Percentiles rank a stretch among this genome's conserved stretches.
Evolutionary conservation across 768 basidiomycete genomes (phyloP).

Genomic region (Rhizopogon vinicolor): DNA sequence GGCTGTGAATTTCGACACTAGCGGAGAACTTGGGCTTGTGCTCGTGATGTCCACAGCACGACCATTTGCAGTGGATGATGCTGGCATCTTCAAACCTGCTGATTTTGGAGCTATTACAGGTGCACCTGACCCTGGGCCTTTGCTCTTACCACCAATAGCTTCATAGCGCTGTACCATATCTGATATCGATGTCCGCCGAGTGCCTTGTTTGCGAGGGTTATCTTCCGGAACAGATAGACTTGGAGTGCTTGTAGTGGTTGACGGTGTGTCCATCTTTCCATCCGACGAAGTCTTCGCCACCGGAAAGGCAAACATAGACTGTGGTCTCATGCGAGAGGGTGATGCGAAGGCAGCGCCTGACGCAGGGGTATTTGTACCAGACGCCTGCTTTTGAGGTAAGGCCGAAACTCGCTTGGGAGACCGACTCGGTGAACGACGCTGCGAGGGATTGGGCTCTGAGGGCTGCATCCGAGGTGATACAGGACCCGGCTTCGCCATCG

Average conservation of each 20-base stretch:
- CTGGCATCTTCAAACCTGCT: constrained; percentile 15
- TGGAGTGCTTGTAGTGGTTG: constrained; percentile 27
- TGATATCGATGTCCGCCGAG: constrained; percentile 73
- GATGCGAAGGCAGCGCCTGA: constrained; percentile 22
- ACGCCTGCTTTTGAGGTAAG: constrained; percentile 27
- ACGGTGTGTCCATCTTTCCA: constrained; percentile 30
- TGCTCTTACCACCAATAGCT: constrained; percentile 45
- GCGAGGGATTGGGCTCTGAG: constrained; percentile 6
- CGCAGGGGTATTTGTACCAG: constrained; percentile 17
- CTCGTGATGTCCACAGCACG: constrained; percentile 14
- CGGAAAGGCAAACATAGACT: constrained; percentile 78
- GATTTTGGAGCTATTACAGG: constrained; percentile 30
- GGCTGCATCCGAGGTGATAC: constrained; percentile 19
- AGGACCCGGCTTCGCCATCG: constrained; percentile 15
- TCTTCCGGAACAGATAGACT: constrained; percentile 46
- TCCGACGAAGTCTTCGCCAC: constrained; percentile 34
- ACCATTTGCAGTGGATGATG: constrained; percentile 13
- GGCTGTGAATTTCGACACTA: constrained; percentile 16
- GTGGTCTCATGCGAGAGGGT: constrained; percentile 57
- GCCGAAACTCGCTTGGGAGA: constrained; percentile 25
- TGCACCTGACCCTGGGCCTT: constrained; percentile 22
- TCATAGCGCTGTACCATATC: constrained; percentile 86
- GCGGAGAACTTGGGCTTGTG: constrained; percentile 17
- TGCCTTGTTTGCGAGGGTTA: constrained; percentile 30
- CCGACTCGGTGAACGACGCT: constrained; percentile 21